Evolutionary conservation across 257 asterid genomes (phyloP), one percentile per base, ranked within the genome.

Genomic region (Primulina eburnea): DNA sequence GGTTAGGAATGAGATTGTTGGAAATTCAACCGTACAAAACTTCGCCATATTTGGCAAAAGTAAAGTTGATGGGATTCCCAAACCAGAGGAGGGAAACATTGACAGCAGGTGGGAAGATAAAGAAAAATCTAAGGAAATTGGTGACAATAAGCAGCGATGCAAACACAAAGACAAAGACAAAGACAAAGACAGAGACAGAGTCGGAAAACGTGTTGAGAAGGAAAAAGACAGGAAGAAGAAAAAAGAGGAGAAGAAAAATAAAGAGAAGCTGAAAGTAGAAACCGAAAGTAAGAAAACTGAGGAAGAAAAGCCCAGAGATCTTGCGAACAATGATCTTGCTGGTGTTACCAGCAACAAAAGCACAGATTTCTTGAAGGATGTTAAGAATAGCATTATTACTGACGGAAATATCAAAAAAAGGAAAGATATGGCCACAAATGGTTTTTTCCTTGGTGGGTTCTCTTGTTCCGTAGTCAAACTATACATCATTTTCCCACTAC

Each of bases 391-490:
- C 78, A 73, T 77, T 66, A 56, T 56, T 24, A 71, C 57, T 77
- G 92, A 79, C 58, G 88, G 65, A 69, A 80, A 75, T 71, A 60
- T 63, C 81, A 77, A 77, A 86, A 90, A 90, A 80, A 77, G 89
- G 65, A 84, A 85, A 76, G 88, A 81, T 62, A 62, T 69, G 71
- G 64, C 28, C 73, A 43, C 79, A 18, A 86, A 90, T 85, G 96
- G 97, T 78, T 82, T 88, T 69, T 63, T 78, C 66, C 90, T 78
- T 66, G 96, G 96, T 90, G 90, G 88, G 96, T 82, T 33, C 73
- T 71, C 40, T 69, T 66, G 69, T 68, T 65, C 38, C 17, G 18
- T 37, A 65, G 64, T 68, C 32, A 38, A 11, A 24, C 26, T 66
- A 30, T 70, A 8, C 7, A 12, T 71, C 29, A 38, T 72, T 20